Base-by-base conservation (phyloP, 306 rosid genomes). In the Abrus precatorius region DNA sequence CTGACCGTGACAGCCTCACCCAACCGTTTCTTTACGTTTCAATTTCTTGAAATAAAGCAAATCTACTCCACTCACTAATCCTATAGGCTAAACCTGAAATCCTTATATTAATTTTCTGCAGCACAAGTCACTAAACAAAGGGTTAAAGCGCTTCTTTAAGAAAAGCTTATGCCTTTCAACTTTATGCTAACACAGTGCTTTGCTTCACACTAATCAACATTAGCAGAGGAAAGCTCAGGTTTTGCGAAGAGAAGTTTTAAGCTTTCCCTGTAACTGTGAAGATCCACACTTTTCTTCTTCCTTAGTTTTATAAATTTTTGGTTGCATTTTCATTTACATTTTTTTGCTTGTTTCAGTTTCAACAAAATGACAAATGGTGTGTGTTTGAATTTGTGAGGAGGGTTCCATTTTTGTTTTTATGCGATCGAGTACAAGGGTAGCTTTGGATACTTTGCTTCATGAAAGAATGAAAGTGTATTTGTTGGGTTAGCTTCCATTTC, bases 121-220 rank as follows among this genome's bases (percentile, higher is more conserved):
- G 43, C 74, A 28, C 20, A 74, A 41, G n/a, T 56, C 75, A 3
- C 65, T 49, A 12, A 32, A 9, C 12, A 59, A 38, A 50, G 3
- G 47, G 44, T 34, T 73, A 53, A 13, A 38, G 34, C 45, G 45
- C 6, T 63, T 32, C 68, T 13, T 64, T 32, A 32, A 73, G 3
- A 73, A 20, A 55, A 36, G 11, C 59, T 34, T 62, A 5, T 30
- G 9, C 48, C 70, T 70, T 83, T 69, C 28, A 55, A 3, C 52
- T 29, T 53, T 43, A 41, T 43, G 71, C 28, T 67, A 67, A 67
- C 28, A 29, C 65, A 45, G 47, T 27, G 73, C 80, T 89, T 0
- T 85, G 77, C 61, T 84, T 14, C 4, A 54, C 33, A 33, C 48
- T 72, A 80, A 80, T 59, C 77, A 53, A 29, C 68, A 20, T 76